phyloP scores from a whole-genome alignment of 176 grass and related monocot genomes.

The Otatea glauca region DNA sequence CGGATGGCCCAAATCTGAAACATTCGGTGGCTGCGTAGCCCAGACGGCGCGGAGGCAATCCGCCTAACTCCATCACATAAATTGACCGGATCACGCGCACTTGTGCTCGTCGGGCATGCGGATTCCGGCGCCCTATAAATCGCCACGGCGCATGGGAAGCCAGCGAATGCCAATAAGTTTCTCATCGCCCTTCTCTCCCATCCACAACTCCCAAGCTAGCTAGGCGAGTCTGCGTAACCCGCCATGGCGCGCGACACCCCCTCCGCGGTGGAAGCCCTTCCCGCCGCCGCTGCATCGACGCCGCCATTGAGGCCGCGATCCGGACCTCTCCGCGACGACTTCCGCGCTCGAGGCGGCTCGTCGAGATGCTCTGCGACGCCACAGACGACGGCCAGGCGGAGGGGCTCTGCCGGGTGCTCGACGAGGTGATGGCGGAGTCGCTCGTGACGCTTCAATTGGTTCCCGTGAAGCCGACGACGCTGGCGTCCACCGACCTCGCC shows the following conservation, averaged over 20 bases:
- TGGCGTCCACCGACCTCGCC: not conserved
- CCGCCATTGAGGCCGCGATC: too few species aligned
- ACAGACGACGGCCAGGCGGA: slow-evolving; percentile 10
- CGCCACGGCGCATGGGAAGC: not conserved
- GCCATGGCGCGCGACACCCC: slow-evolving; percentile 5
- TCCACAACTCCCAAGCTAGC: not conserved
- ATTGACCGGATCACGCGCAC: too few species aligned
- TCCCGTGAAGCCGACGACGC: not conserved
- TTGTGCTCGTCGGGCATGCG: not conserved
- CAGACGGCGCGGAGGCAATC: too few species aligned
- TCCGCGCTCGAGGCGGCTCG: not conserved
- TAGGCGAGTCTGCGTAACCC: not conserved
- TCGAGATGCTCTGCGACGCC: not conserved
- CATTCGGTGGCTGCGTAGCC: too few species aligned
- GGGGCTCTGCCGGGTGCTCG: not conserved
- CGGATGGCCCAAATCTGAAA: too few species aligned
- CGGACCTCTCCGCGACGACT: not conserved
- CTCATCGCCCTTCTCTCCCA: not conserved
- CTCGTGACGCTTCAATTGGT: slow-evolving; percentile 18
- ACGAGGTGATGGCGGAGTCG: slow-evolving; percentile 26
- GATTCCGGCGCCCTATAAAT: not conserved
- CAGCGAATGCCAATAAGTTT: not conserved
- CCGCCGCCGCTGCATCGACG: slow-evolving; percentile 1
- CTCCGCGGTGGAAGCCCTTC: slow-evolving; percentile 39
- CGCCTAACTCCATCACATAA: too few species aligned